These are phyloP conservation scores for Neopestalotiopsis sp. DNA, from an alignment of 2,329 filamentous ascomycete genomes.

Conservation along the genomic window DNA sequence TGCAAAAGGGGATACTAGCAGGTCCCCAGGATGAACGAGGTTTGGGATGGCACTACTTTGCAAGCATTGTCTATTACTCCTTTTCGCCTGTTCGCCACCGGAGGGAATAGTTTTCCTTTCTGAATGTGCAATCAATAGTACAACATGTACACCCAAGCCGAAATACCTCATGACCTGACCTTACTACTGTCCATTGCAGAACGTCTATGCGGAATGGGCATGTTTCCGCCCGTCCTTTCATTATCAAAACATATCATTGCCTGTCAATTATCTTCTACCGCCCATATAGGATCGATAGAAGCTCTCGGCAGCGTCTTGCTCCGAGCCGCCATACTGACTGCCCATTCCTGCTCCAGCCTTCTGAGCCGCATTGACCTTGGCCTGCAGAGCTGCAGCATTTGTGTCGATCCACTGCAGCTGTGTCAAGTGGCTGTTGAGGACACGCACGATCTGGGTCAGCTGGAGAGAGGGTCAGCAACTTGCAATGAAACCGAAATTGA, in stretches of 20 bases:
- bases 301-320: constrained; percentile 79
- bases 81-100: background rate
- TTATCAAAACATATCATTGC: background rate
- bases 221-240: background rate
- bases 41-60: background rate
- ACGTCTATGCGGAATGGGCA: background rate
- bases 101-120: background rate
- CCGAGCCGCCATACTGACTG: constrained; percentile 61
- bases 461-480: constrained; percentile 44
- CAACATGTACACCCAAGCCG: constrained; percentile 5
- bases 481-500: background rate
- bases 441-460: constrained; percentile 93
- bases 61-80: constrained; percentile 8
- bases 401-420: constrained; percentile 94
- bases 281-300: constrained; percentile 91
- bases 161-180: background rate
- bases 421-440: constrained; percentile 89
- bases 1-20: background rate
- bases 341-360: constrained; percentile 72
- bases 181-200: background rate
- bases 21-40: background rate
- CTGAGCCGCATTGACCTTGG: constrained; percentile 82
- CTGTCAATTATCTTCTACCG: constrained; percentile 50
- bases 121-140: constrained; percentile 5
- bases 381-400: constrained; percentile 79